A percentile compares a stretch with the other conserved stretches of the same genome.
These are phyloP conservation scores for Hyphopichia homilentoma DNA, from an alignment of 805 yeast genomes.

Conservation along the genomic window DNA sequence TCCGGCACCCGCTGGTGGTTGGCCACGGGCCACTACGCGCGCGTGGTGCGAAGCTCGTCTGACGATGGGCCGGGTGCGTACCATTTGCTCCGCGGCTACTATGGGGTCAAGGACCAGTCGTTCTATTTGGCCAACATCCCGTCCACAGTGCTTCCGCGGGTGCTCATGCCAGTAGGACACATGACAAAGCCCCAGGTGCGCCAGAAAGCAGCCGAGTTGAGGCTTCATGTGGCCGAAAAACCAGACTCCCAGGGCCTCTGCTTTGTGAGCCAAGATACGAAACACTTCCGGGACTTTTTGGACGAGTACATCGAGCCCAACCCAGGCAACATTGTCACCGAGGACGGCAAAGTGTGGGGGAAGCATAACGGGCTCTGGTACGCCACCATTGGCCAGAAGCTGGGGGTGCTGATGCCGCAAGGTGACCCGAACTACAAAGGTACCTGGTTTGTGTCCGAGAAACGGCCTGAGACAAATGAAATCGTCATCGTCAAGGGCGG, in stretches of 20 bases:
- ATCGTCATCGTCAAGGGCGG: constrained; percentile 74
- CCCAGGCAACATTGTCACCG: constrained; percentile 79
- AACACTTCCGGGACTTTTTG: constrained; percentile 67
- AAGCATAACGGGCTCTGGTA: constrained; percentile 86
- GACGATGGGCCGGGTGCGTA: constrained; percentile 28
- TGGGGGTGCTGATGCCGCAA: constrained; percentile 83
- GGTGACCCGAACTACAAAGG: constrained; percentile 74
- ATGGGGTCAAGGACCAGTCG: constrained; percentile 78
- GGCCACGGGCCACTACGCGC: constrained; percentile 83
- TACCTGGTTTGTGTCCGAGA: constrained; percentile 82
- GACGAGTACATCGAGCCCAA: constrained; percentile 66
- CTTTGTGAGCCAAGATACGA: constrained; percentile 67
- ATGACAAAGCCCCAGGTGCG: constrained; percentile 72
- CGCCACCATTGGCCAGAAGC: constrained; percentile 90
- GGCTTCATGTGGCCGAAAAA: constrained; percentile 64
- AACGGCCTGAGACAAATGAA: constrained; percentile 61
- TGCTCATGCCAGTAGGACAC: constrained; percentile 81
- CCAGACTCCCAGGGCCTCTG: constrained; percentile 95
- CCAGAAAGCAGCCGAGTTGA: constrained; percentile 51
- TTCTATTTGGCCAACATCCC: constrained; percentile 78
- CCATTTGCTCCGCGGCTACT: constrained; percentile 56
- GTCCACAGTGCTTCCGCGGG: constrained; percentile 34
- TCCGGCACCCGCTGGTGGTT: constrained; percentile 61
- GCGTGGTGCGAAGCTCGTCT: constrained; percentile 38
- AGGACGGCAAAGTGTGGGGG: constrained; percentile 75